Evolutionary conservation across 2,329 filamentous ascomycete species (phyloP), one percentile per base, ranked within the genome.

Genomic region (Neoscytalidium dimidiatum): DNA sequence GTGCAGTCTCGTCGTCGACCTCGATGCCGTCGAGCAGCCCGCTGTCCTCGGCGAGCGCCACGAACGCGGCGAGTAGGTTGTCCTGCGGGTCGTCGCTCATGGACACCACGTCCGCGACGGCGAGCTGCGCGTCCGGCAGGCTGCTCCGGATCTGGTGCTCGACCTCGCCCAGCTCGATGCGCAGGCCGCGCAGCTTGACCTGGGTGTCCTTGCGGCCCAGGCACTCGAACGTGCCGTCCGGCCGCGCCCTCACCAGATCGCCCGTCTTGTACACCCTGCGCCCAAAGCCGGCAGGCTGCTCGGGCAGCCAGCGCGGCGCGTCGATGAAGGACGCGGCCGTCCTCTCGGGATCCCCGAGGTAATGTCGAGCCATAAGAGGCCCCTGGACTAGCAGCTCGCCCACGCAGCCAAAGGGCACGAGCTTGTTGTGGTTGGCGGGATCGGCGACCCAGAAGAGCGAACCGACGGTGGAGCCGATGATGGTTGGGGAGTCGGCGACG

Each of bases 241-340:
- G 44, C 3, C 66, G 69, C 51, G 74, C 74, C n/a, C 68, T 68
- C 2, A 73, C 74, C n/a, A 76, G 68, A 64, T 76, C 74, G 11
- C 74, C 74, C 14, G 74, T 76, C 38, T 71, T 70, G 53, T 76
- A 76, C 19, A 75, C 70, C 9, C 73, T 19, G 17, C 23, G 28
- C n/a, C 26, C 43, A 26, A 26, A 21, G 19, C 19, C 43, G 2
- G 43, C 43, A 48, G 43, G 43, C 43, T 31, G 38, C 38, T 41
- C 38, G 38, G 38, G n/a, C 51, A 56, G 21, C 51, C 51, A 56
- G 19, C n/a, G 19, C n/a, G 51, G 51, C 23, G 51, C 23, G 19
- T 56, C 51, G 33, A 56, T 19, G 26, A 56, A 56, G 19, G 51
- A 28, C 33, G 21, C 29, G 14, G 23, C 51, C 17, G 23, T 56